Evolutionary conservation across 2,329 filamentous ascomycete genomes (phyloP), one percentile per base, ranked within the genome.

Genomic region (Epichloe bromicola): DNA sequence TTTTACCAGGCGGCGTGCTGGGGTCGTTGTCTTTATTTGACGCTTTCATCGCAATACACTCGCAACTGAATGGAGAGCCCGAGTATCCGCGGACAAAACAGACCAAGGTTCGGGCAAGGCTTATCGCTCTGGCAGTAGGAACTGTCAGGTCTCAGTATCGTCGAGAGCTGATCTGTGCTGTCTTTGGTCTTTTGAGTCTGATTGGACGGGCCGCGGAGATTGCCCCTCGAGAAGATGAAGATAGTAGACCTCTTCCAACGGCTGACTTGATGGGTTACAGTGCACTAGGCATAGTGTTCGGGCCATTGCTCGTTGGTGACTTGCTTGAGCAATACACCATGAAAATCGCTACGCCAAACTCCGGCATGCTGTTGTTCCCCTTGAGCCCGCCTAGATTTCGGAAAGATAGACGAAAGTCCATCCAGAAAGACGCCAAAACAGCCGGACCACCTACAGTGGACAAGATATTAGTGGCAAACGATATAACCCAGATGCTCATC

Each of bases 401-500:
- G 44, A 60, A 59, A 19, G 58, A 62, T 20, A 55, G 58, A 20
- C 58, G 57, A 34, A 61, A 57, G 50, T 52, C 56, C 59, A 56
- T 20, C 23, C 54, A 2, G 23, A 45, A 12, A 5, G 53, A 53
- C n/a, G 42, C 48, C 3, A 46, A 58, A 4, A 44, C 44, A 8
- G 14, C 52, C 1, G 55, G 59, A 0, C 53, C 64, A 3, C 59
- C 67, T 4, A 61, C 64, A 0, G 63, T 83, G 17, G 74, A 82
- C 65, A 83, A 79, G 56, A 69, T 82, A 20, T 69, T 73, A 43
- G 64, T 81, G 50, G 79, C 79, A 11, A 82, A 80, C 53, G 66
- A 67, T 34, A 74, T 85, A 33, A 69, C 79, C 0, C 79, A 83
- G 61, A 84, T 85, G 80, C 66, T 86, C 5, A 78, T 85, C 46